Evolutionary conservation across 225 moss, liverwort and hornwort genomes (phyloP).

Genomic region (Bryum argenteum): DNA sequence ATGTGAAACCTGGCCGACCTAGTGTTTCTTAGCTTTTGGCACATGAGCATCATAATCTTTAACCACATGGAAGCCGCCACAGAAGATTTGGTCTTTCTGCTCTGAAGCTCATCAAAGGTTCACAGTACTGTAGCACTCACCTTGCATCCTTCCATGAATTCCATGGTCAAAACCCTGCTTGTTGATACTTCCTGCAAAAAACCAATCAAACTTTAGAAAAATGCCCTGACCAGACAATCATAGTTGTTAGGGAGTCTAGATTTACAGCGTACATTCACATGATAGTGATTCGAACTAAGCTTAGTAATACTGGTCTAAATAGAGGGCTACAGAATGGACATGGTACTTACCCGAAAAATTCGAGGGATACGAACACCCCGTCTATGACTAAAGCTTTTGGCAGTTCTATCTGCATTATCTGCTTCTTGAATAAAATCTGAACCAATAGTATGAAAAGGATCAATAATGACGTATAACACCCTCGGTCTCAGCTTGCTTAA

Average conservation of each 20-base stretch:
- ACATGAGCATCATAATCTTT: slow-evolving; percentile 11
- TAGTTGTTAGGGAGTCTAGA: slow-evolving; percentile 10
- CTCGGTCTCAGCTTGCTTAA: background rate
- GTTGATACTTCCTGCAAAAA: slow-evolving; percentile 77
- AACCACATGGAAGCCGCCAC: background rate
- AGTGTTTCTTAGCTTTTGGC: slow-evolving; percentile 1
- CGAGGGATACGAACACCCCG: slow-evolving; percentile 71
- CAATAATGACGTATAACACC: slow-evolving; percentile 8
- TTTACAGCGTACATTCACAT: background rate
- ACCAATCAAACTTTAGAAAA: slow-evolving; percentile 14
- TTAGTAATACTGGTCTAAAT: slow-evolving; percentile 11
- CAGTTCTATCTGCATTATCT: slow-evolving; percentile 86
- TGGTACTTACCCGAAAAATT: slow-evolving; percentile 74
- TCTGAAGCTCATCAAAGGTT: background rate
- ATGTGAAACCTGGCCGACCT: background rate
- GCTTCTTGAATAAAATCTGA: slow-evolving; percentile 93
- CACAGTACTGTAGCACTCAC: slow-evolving; percentile 46
- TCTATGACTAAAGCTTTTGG: slow-evolving; percentile 71
- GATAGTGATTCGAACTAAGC: background rate
- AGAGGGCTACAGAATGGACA: slow-evolving; percentile 8
- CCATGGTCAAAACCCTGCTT: slow-evolving; percentile 89
- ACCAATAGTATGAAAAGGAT: slow-evolving; percentile 24
- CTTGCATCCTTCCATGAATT: slow-evolving; percentile 93
- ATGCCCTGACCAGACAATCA: background rate
- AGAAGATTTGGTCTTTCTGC: background rate